Percentiles rank a stretch among this genome's conserved stretches.
phyloP scores from a whole-genome alignment of 805 yeast genomes.

The Grigorovia humatica region DNA sequence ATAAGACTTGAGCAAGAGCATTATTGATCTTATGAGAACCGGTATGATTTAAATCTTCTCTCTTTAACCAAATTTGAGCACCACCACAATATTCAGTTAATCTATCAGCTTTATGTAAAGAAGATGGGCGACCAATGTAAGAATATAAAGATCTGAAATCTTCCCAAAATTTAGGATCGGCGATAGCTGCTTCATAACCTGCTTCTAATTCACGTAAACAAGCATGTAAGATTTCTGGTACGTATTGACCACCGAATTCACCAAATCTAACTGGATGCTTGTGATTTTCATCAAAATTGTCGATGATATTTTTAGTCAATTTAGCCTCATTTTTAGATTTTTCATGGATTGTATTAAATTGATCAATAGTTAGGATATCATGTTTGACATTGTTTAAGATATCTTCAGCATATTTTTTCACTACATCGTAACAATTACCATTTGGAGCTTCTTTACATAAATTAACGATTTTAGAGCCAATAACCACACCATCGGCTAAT shows the following conservation, averaged over 20 bases:
- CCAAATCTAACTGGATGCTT: constrained; percentile 76
- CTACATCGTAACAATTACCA: constrained; percentile 51
- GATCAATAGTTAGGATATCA: constrained; percentile 24
- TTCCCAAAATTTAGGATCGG: constrained; percentile 88
- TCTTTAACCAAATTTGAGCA: constrained; percentile 91
- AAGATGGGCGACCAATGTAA: constrained; percentile 94
- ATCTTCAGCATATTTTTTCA: constrained; percentile 54
- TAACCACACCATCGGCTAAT: constrained; percentile 89
- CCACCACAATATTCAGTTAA: constrained; percentile 88
- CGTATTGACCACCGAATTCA: constrained; percentile 96
- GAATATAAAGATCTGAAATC: constrained; percentile 77
- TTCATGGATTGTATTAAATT: constrained; percentile 29
- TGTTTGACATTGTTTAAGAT: constrained; percentile 53
- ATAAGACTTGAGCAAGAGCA: constrained; percentile 70
- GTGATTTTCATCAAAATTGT: constrained; percentile 46
- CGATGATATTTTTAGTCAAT: constrained; percentile 13
- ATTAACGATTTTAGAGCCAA: constrained; percentile 78
- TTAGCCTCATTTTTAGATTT: constrained; percentile 17
- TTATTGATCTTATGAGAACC: constrained; percentile 84
- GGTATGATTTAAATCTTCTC: constrained; percentile 90
- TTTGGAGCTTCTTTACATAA: constrained; percentile 53
- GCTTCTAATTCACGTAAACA: constrained; percentile 82
- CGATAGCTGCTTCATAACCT: constrained; percentile 79
- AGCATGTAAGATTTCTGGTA: constrained; percentile 90
- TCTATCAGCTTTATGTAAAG: constrained; percentile 83